Conservation (phyloP, 2,329 filamentous ascomycete species). For the Ophiostoma sp. region DNA sequence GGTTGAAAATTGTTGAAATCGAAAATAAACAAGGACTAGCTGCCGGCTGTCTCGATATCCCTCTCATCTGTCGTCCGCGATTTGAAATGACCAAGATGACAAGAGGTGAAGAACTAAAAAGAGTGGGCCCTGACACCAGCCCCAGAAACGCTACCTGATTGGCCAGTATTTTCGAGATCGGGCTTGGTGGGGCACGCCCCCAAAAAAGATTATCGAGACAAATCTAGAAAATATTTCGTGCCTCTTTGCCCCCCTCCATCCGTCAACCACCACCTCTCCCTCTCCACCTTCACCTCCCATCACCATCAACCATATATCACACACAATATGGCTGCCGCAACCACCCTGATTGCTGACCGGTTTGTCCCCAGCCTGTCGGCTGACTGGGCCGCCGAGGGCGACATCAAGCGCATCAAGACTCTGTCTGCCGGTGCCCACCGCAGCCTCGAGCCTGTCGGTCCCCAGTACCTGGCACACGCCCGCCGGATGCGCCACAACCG, state of each 20-base stretch:
- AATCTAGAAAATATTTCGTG: constrained; percentile 15
- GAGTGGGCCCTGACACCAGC: neutral
- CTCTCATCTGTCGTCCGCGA: neutral
- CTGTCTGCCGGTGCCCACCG: constrained; percentile 74
- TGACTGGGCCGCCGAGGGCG: constrained; percentile 82
- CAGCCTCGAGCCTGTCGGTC: constrained; percentile 91
- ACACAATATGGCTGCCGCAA: constrained; percentile 58
- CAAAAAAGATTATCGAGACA: constrained; percentile 25
- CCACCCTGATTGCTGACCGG: constrained; percentile 53
- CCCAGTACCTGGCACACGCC: constrained; percentile 95
- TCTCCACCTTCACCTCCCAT: neutral
- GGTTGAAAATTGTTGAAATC: neutral
- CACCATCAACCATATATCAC: constrained; percentile 15
- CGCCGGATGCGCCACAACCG: constrained; percentile 93
- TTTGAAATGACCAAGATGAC: neutral
- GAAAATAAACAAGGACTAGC: neutral
- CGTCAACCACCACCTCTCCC: constrained; percentile 1
- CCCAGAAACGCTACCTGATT: neutral
- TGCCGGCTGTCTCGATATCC: neutral
- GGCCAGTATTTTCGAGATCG: neutral
- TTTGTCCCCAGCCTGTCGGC: constrained; percentile 70
- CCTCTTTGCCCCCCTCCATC: neutral
- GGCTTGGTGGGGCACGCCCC: constrained; percentile 17
- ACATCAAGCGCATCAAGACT: constrained; percentile 78
- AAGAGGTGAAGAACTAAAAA: constrained; percentile 11